These are phyloP conservation scores for Megacollybia marginata DNA, from an alignment of 768 basidiomycete genomes.

Conservation along the genomic window DNA sequence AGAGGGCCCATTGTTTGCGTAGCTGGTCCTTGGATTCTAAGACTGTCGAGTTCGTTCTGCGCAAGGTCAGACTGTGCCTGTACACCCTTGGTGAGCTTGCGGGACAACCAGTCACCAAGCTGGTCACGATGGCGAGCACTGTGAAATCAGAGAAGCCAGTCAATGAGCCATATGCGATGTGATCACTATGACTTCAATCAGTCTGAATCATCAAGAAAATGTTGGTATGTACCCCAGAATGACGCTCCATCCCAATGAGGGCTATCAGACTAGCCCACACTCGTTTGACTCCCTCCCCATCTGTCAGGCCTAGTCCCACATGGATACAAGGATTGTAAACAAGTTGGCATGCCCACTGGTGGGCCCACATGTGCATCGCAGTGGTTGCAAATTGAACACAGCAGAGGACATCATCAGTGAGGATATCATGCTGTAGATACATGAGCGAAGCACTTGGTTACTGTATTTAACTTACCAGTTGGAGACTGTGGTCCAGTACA, in stretches of 20 bases:
- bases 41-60: background rate
- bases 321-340: slow-evolving; percentile 11
- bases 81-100: background rate
- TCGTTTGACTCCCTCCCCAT: slow-evolving; percentile 16
- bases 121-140: background rate
- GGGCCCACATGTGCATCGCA: slow-evolving; percentile 13
- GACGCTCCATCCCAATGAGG: no score
- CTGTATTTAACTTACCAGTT: background rate
- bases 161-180: background rate
- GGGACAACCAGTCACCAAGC: background rate
- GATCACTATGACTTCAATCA: background rate
- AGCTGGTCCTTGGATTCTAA: background rate
- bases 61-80: background rate
- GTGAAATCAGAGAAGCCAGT: background rate
- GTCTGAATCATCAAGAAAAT: background rate
- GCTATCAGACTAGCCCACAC: no score
- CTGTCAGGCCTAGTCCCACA: slow-evolving; percentile 7
- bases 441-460: background rate
- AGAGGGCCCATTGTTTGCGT: slow-evolving; percentile 3
- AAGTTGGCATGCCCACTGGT: slow-evolving; percentile 11
- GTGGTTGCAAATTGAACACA: slow-evolving; percentile 9
- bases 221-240: background rate
- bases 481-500: background rate
- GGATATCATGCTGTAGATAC: background rate
- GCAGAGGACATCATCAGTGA: background rate